phyloP scores from a whole-genome alignment of 176 grass and related monocot genomes.

The Cenchrus americanus region DNA sequence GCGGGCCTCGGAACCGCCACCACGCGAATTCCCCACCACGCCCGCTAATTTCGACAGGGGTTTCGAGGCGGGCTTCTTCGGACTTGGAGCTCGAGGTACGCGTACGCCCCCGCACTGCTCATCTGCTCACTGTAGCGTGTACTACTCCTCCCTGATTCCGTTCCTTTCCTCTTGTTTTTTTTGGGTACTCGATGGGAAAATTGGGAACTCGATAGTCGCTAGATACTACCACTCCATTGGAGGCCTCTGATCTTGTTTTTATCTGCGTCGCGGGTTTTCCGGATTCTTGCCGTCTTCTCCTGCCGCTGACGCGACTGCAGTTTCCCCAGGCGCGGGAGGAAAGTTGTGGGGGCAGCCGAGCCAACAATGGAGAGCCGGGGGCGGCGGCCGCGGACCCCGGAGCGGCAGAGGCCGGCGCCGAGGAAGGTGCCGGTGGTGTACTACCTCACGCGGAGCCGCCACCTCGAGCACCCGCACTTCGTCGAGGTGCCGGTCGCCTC shows the following conservation, averaged over 20 bases:
- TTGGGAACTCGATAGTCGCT: neutral
- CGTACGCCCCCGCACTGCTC: no score
- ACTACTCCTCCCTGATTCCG: neutral
- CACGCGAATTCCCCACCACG: no score
- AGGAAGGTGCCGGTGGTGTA: conserved; percentile 87
- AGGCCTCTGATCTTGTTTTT: conserved; percentile 38
- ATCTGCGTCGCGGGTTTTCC: neutral
- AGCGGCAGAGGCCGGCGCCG: conserved; percentile 39
- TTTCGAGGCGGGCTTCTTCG: neutral
- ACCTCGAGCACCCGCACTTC: conserved; percentile 99
- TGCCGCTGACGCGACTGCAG: conserved; percentile 29
- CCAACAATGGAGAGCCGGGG: conserved; percentile 43
- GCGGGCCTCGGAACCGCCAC: neutral
- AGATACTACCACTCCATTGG: conserved; percentile 5
- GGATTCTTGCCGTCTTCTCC: conserved; percentile 13
- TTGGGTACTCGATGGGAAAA: conserved; percentile 25
- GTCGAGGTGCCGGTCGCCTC: conserved; percentile 81
- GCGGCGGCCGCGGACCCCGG: conserved; percentile 51
- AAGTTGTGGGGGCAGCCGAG: neutral
- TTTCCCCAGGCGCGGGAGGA: conserved; percentile 5
- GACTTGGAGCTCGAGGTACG: conserved; percentile 45
- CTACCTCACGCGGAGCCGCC: conserved; percentile 94
- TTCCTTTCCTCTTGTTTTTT: neutral
- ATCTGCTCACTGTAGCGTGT: neutral
- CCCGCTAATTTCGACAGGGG: neutral